These are phyloP conservation scores for Pezicula radicicola DNA, from an alignment of 2,329 filamentous ascomycete species.

Conservation along the genomic window DNA sequence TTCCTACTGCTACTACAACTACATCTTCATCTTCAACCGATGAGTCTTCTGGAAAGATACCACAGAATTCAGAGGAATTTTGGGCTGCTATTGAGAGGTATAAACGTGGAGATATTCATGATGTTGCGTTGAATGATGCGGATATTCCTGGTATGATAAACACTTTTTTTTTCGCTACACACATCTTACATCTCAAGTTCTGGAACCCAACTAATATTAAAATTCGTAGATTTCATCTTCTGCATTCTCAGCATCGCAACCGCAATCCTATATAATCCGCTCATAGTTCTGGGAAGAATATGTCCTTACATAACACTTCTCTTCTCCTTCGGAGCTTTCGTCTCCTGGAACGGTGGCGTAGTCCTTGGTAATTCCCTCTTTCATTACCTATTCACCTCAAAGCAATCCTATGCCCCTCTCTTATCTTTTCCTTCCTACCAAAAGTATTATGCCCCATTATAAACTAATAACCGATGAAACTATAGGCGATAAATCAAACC, in stretches of 20 bases:
- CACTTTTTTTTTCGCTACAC: background rate
- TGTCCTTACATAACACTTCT: constrained; percentile 65
- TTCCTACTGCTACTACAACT: constrained; percentile 21
- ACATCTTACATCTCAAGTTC: background rate
- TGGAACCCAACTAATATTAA: constrained; percentile 10
- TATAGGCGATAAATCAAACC: constrained; percentile 90
- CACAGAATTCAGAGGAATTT: constrained; percentile 9
- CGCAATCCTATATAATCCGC: constrained; percentile 49
- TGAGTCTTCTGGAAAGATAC: background rate
- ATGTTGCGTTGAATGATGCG: constrained; percentile 44
- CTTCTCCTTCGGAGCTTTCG: constrained; percentile 67
- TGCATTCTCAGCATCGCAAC: constrained; percentile 62
- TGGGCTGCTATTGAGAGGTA: constrained; percentile 19
- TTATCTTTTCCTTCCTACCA: background rate
- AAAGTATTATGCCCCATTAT: background rate
- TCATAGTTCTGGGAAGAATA: constrained; percentile 41
- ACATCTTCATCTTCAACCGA: background rate
- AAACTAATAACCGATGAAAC: background rate
- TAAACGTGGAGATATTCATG: constrained; percentile 51
- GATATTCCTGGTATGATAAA: constrained; percentile 46
- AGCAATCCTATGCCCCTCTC: background rate
- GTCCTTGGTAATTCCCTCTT: constrained; percentile 68
- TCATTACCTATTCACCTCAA: background rate
- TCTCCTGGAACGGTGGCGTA: constrained; percentile 85
- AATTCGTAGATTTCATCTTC: constrained; percentile 46